These are phyloP conservation scores for Neonectria sp. DNA, from an alignment of 2,329 filamentous ascomycete species.

Conservation along the genomic window DNA sequence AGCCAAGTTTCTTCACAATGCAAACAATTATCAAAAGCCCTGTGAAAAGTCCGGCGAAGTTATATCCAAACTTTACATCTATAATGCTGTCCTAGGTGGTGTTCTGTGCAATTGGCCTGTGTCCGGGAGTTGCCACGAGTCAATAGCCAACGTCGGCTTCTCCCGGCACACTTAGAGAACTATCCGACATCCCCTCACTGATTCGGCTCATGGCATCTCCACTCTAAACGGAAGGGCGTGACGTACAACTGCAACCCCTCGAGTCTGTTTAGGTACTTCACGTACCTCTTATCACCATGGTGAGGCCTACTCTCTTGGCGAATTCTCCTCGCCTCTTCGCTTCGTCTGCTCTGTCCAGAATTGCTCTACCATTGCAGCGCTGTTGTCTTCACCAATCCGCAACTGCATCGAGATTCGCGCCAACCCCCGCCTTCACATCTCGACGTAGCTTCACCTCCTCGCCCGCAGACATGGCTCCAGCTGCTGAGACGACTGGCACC, in stretches of 20 bases:
- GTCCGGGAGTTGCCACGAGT: not conserved
- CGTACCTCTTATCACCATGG: constrained; percentile 10
- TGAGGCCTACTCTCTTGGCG: constrained; percentile 11
- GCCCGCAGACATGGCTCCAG: constrained; percentile 29
- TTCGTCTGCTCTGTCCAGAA: not conserved
- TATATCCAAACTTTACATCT: too few species aligned
- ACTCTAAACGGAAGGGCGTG: not conserved
- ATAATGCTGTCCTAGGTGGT: not conserved
- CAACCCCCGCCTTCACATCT: not conserved
- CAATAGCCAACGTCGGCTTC: constrained; percentile 18
- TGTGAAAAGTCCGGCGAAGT: not conserved
- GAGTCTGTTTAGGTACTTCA: not conserved
- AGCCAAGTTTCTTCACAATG: not conserved
- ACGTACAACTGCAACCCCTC: constrained; percentile 12
- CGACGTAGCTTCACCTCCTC: constrained; percentile 33
- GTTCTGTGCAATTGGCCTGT: constrained; percentile 2
- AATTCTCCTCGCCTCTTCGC: constrained; percentile 12
- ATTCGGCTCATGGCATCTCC: constrained; percentile 23
- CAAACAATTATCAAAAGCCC: not conserved
- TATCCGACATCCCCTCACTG: constrained; percentile 21
- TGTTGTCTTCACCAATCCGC: not conserved
- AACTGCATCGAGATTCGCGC: not conserved
- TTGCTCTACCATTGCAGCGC: constrained; percentile 3
- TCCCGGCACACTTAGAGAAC: constrained; percentile 12
- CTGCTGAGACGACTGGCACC: constrained; percentile 18